Base-by-base conservation (phyloP, 208 protist species). In the Leishmania amazonensis region DNA sequence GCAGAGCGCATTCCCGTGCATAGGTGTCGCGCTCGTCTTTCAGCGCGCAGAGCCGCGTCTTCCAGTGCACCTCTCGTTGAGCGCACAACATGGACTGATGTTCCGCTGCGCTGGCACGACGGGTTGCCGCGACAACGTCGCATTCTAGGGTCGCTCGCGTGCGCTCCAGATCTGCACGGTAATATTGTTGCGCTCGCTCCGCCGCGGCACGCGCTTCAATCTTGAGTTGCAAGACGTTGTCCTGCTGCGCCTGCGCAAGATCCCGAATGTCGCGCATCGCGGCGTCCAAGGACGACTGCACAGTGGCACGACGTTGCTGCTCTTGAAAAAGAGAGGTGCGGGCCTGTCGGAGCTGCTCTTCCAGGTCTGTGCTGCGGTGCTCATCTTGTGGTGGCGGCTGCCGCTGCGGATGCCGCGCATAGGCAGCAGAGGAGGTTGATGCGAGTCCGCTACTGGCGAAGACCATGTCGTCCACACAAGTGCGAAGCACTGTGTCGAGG, bases 401-500 rank as follows among this genome's bases (percentile, higher is more conserved):
- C 31, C 42, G 35, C 35, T 60, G 57, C 58, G 24, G 45, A 15
- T 24, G 28, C 60, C 17, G 38, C 72, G 17, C 17, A 40, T 42
- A 51, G 62, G 58, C 21, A 40, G 40, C 80, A 68, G 64, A 5
- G 73, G 35, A 38, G 75, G 53, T 49, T 17, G 53, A 17, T 1
- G 31, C 19, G 53, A 78, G 24, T 11, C 21, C 62, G n/a, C 38
- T 38, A 40, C 49, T 28, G 11, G n/a, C 53, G 60, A 85, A 51
- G 8, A 79, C 82, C 0, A 77, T 9, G 65, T 78, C 82, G 60
- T 82, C 74, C 42, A 81, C 77, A 49, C 78, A 82, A 8, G 68
- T 57, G 7, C 80, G n/a, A 21, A 85, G 71, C 1, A 72, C 45
- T 11, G 24, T 17, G 28, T 81, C 74, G 11, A 85, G 40, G 74